These are phyloP conservation scores for Fusarium nematophilum DNA, from an alignment of 2,329 filamentous ascomycete species.

Conservation along the genomic window DNA sequence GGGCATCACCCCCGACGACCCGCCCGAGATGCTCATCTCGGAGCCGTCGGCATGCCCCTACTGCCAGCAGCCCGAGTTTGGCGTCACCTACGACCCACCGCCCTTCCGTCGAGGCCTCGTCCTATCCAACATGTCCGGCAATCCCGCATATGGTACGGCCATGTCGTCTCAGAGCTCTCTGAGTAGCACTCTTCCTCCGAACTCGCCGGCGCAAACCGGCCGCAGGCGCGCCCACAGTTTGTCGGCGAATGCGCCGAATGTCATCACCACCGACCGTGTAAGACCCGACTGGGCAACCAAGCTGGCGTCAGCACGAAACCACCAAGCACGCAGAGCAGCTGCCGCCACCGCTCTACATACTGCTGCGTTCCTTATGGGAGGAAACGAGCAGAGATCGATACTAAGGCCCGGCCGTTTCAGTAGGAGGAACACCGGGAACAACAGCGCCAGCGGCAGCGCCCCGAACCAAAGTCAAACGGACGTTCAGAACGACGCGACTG, in stretches of 20 bases:
- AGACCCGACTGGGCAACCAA: slow-evolving; percentile 96
- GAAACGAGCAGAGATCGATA: slow-evolving; percentile 63
- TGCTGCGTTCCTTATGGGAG: slow-evolving; percentile 89
- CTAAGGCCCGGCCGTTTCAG: slow-evolving; percentile 64
- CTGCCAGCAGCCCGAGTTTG: slow-evolving; percentile 94
- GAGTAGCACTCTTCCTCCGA: slow-evolving; percentile 65
- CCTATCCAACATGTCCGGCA: slow-evolving; percentile 66
- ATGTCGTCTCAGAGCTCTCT: slow-evolving; percentile 90
- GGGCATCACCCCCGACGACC: slow-evolving; percentile 59
- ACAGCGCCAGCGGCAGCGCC: slow-evolving; percentile 44
- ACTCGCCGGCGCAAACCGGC: slow-evolving; percentile 50
- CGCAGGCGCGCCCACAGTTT: slow-evolving; percentile 69
- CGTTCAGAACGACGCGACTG: slow-evolving; percentile 19
- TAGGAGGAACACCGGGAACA: slow-evolving; percentile 62
- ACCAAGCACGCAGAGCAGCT: slow-evolving; percentile 86
- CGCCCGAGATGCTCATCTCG: slow-evolving; percentile 79
- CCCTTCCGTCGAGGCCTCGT: slow-evolving; percentile 86
- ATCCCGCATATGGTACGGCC: slow-evolving; percentile 65
- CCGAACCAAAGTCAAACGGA: slow-evolving; percentile 40
- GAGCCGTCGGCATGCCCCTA: slow-evolving; percentile 95
- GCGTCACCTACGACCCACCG: slow-evolving; percentile 92
- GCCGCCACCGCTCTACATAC: slow-evolving; percentile 95
- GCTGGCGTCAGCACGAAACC: slow-evolving; percentile 83
- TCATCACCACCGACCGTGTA: slow-evolving; percentile 92
- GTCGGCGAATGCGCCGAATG: slow-evolving; percentile 84